phyloP scores from a whole-genome alignment of 768 basidiomycete species.

The Psilocybe cubensis region DNA sequence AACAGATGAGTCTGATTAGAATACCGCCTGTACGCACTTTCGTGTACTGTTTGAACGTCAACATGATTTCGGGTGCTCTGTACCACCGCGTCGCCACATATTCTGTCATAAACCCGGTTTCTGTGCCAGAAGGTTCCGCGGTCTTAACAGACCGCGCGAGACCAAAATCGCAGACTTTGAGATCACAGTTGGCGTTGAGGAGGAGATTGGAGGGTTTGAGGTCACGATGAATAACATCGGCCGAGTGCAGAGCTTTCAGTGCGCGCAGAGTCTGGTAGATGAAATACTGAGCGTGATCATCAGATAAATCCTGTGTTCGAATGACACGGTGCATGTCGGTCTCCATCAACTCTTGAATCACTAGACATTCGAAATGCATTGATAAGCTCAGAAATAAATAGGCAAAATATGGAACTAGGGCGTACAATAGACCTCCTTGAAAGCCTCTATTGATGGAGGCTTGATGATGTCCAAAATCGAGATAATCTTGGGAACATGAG shows the following conservation, averaged over 20 bases:
- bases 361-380: constrained; percentile 37
- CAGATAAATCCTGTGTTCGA: constrained; percentile 90
- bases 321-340: constrained; percentile 98
- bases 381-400: not conserved
- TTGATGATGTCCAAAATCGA: constrained; percentile 92
- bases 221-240: constrained; percentile 95
- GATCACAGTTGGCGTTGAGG: constrained; percentile 96
- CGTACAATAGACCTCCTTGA: constrained; percentile 75
- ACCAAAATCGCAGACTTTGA: constrained; percentile 96
- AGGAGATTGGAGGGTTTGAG: constrained; percentile 97
- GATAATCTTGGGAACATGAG: constrained; percentile 63
- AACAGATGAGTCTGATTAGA: constrained; percentile 14
- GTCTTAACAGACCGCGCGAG: constrained; percentile 89
- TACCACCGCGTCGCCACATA: constrained; percentile 99
- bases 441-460: constrained; percentile 73
- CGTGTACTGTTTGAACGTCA: constrained; percentile 98
- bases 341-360: constrained; percentile 93
- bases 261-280: constrained; percentile 94
- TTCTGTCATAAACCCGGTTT: constrained; percentile 93
- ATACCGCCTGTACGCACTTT: constrained; percentile 51
- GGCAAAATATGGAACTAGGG: constrained; percentile 3
- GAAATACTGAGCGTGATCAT: constrained; percentile 95
- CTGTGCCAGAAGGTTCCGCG: constrained; percentile 82
- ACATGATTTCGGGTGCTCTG: constrained; percentile 98
- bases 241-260: constrained; percentile 94